These are phyloP conservation scores for Eudorina sp. DNA, from an alignment of 139 green algal genomes.

Conservation along the genomic window DNA sequence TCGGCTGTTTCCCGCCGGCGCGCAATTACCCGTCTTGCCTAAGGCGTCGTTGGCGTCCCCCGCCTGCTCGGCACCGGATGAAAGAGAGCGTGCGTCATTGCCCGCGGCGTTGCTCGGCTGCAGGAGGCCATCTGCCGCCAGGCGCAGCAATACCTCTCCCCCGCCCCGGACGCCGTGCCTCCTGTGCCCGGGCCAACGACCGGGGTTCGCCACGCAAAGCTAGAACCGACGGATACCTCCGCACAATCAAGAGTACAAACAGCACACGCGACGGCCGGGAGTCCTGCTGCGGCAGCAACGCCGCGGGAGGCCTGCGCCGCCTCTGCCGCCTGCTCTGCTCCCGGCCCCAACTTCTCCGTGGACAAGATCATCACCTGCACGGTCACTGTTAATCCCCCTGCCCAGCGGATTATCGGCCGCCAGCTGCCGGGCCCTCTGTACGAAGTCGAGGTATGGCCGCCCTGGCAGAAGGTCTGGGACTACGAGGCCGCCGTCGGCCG, in stretches of 20 bases:
- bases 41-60: too few relatives aligned
- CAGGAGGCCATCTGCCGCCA: conserved; percentile 4
- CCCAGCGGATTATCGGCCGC: conserved; percentile 39
- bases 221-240: too few relatives aligned
- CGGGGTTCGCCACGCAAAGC: too few relatives aligned
- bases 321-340: neutral
- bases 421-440: conserved; percentile 15
- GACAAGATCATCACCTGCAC: neutral
- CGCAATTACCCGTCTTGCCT: too few relatives aligned
- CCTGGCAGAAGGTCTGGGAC: neutral
- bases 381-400: neutral
- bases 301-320: too few relatives aligned
- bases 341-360: neutral
- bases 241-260: too few relatives aligned
- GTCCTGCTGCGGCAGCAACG: neutral
- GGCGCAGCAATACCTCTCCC: neutral
- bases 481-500: conserved; percentile 29
- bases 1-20: too few relatives aligned
- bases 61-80: too few relatives aligned
- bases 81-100: too few relatives aligned
- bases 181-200: too few relatives aligned
- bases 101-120: too few relatives aligned
- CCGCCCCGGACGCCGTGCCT: neutral
- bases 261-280: neutral
- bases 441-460: conserved; percentile 6